These are phyloP conservation scores for Ramalina peruviana DNA, from an alignment of 495 filamentous ascomycete species.

Conservation along the genomic window DNA sequence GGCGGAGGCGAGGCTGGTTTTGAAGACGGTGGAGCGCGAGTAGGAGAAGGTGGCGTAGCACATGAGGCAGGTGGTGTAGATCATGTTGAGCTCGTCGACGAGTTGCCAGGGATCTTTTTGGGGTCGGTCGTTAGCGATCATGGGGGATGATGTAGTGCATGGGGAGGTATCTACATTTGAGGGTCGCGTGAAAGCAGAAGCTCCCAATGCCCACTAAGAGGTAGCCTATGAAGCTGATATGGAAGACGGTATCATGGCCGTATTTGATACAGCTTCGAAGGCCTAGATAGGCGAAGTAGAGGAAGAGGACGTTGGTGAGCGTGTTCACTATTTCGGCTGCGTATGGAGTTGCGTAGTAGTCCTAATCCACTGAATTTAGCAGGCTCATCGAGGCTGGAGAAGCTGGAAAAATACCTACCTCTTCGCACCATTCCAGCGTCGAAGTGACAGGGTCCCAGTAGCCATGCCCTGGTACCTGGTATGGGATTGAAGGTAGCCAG, in stretches of 20 bases:
- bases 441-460: conserved; percentile 80
- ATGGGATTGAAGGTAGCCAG: conserved; percentile 47
- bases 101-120: conserved; percentile 86
- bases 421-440: conserved; percentile 89
- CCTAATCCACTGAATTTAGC: conserved; percentile 20
- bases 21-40: conserved; percentile 39
- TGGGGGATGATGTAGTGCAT: conserved; percentile 11
- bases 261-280: conserved; percentile 54
- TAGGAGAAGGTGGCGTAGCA: conserved; percentile 77
- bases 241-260: conserved; percentile 59
- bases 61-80: conserved; percentile 94
- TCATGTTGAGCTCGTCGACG: conserved; percentile 93
- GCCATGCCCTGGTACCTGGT: conserved; percentile 48
- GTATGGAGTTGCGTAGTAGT: conserved; percentile 48
- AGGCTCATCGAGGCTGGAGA: not conserved
- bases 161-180: conserved; percentile 49
- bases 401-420: conserved; percentile 33
- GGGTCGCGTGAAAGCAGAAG: conserved; percentile 67
- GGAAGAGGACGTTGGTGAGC: conserved; percentile 68
- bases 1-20: conserved; percentile 42
- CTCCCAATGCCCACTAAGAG: conserved; percentile 68
- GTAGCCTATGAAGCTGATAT: conserved; percentile 59
- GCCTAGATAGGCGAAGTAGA: conserved; percentile 59
- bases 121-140: conserved; percentile 37
- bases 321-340: conserved; percentile 56